Conservation (phyloP, 768 basidiomycete genomes). For the Suillus variegatus region DNA sequence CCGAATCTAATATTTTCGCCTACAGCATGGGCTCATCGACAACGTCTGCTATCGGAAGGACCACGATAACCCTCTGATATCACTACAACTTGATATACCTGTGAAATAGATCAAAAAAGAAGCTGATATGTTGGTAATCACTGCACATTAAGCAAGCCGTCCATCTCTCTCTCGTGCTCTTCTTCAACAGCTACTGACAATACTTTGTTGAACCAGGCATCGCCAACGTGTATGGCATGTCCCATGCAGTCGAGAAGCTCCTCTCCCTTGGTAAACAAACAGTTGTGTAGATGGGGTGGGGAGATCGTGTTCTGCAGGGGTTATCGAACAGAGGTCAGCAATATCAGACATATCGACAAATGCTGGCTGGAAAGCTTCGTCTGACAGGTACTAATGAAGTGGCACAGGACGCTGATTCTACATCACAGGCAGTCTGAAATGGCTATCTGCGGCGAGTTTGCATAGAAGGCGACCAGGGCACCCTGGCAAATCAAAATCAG, state of each 20-base stretch:
- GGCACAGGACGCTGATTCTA: constrained; percentile 7
- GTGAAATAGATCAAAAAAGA: neutral
- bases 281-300: constrained; percentile 14
- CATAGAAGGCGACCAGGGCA: no score
- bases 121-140: neutral
- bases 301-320: constrained; percentile 7
- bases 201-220: constrained; percentile 20
- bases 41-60: no score
- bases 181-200: neutral
- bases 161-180: neutral
- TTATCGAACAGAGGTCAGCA: constrained; percentile 5
- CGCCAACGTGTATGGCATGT: constrained; percentile 20
- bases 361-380: constrained; percentile 17
- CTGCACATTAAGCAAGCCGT: neutral
- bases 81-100: no score
- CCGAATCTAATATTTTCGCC: no score
- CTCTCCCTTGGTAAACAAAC: constrained; percentile 15
- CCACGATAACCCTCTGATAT: no score
- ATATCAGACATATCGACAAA: constrained; percentile 16
- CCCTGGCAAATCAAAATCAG: no score
- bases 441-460: no score
- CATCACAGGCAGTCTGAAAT: neutral
- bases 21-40: no score
- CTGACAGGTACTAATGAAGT: constrained; percentile 19
- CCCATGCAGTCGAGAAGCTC: neutral